phyloP scores from a whole-genome alignment of 345 rosid genomes.

The Lagerstroemia speciosa region DNA sequence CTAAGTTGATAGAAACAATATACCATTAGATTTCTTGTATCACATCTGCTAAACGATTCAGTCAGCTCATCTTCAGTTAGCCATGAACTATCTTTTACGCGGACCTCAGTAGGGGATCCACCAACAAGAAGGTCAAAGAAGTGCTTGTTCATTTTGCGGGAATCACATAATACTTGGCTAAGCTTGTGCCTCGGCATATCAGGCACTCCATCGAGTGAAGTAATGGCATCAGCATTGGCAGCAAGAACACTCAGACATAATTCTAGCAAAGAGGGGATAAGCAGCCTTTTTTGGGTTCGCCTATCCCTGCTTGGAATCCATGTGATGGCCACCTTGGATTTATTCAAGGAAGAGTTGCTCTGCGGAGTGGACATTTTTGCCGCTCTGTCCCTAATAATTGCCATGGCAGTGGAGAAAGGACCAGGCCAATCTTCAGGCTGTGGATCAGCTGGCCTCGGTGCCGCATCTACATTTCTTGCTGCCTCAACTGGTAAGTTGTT shows the following conservation, averaged over 20 bases:
- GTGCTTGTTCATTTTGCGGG: conserved; percentile 44
- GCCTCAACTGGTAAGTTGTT: conserved; percentile 5
- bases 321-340: conserved; percentile 20
- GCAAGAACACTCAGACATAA: conserved; percentile 46
- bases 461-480: conserved; percentile 16
- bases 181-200: conserved; percentile 59
- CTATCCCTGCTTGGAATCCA: conserved; percentile 53
- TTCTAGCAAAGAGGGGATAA: conserved; percentile 50
- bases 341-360: conserved; percentile 10
- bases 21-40: conserved; percentile 66
- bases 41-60: conserved; percentile 43
- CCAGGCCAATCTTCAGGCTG: conserved; percentile 89
- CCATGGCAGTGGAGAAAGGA: conserved; percentile 95
- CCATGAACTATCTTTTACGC: conserved; percentile 82
- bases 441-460: conserved; percentile 21
- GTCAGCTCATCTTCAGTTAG: conserved; percentile 61
- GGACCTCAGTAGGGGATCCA: conserved; percentile 64
- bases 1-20: conserved; percentile 3
- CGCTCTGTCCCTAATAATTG: conserved; percentile 63
- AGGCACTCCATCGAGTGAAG: conserved; percentile 73
- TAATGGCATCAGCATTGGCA: conserved; percentile 65
- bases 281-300: conserved; percentile 9
- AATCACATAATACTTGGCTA: conserved; percentile 60
- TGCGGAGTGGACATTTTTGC: conserved; percentile 17
- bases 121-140: conserved; percentile 45